Evolutionary conservation across 805 yeast species (phyloP).

Genomic region (Candida parachauliodes): DNA sequence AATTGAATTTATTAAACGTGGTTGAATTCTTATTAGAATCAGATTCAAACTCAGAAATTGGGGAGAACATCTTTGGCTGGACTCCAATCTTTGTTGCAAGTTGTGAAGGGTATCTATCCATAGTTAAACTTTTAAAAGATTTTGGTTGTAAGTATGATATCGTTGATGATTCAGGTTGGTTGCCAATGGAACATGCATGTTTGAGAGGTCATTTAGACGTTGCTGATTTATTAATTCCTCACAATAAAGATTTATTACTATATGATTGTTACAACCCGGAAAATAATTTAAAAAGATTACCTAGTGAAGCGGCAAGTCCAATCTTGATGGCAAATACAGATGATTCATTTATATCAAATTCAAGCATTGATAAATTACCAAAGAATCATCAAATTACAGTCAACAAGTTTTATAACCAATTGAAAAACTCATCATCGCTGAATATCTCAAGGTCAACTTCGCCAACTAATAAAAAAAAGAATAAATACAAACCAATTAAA

Average conservation of each 20-base stretch:
- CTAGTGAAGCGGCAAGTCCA: constrained; percentile 12
- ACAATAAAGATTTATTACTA: constrained; percentile 28
- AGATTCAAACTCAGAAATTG: constrained; percentile 71
- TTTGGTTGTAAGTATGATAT: constrained; percentile 52
- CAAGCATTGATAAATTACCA: constrained; percentile 36
- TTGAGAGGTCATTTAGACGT: constrained; percentile 79
- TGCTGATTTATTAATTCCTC: constrained; percentile 58
- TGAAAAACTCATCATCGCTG: constrained; percentile 22
- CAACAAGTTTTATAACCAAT: constrained; percentile 37
- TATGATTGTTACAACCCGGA: constrained; percentile 36
- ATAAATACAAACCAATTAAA: constrained; percentile 53
- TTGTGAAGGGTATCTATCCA: constrained; percentile 67
- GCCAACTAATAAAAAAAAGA: constrained; percentile 17
- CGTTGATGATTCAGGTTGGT: constrained; percentile 88
- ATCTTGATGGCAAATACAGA: constrained; percentile 3
- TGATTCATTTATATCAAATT: constrained; percentile 15
- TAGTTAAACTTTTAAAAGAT: constrained; percentile 53
- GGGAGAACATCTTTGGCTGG: constrained; percentile 85
- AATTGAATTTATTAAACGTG: constrained; percentile 50
- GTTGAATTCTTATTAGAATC: constrained; percentile 52
- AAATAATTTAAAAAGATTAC: constrained; percentile 25
- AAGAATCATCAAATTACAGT: constrained; percentile 23
- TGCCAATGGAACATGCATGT: constrained; percentile 95
- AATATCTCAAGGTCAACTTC: constrained; percentile 17
- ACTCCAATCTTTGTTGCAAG: constrained; percentile 90